phyloP scores from a whole-genome alignment of 1,139 yeast genomes.

The Taiozyma onychis region DNA sequence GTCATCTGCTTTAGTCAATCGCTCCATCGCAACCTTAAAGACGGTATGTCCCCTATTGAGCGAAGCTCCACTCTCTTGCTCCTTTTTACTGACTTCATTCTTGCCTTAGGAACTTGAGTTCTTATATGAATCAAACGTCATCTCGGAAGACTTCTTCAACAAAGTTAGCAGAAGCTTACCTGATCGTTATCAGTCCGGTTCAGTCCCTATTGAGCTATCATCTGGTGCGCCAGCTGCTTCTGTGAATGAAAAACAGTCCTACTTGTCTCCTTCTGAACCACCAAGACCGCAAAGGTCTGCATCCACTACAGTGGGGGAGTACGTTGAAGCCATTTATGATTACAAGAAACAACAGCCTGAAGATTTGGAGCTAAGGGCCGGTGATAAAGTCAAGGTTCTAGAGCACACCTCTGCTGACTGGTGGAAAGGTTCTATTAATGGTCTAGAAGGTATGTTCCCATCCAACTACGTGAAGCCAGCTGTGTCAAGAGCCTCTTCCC shows the following conservation, averaged over 20 bases:
- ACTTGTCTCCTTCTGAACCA: neutral
- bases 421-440: conserved; percentile 76
- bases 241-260: neutral
- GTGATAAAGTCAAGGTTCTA: conserved; percentile 61
- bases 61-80: neutral
- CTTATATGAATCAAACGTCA: conserved; percentile 69
- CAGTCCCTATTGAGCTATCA: conserved; percentile 31
- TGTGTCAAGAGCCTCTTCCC: conserved; percentile 2
- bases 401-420: conserved; percentile 83
- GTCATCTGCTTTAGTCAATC: conserved; percentile 62
- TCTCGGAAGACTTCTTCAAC: conserved; percentile 51
- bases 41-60: conserved; percentile 41
- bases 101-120: conserved; percentile 65
- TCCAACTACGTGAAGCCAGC: conserved; percentile 68
- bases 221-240: neutral
- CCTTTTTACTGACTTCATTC: neutral
- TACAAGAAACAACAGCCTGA: conserved; percentile 65
- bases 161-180: conserved; percentile 55
- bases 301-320: conserved; percentile 25
- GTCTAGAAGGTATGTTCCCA: conserved; percentile 79
- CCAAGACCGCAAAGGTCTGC: neutral
- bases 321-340: conserved; percentile 66
- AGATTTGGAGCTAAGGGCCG: conserved; percentile 60
- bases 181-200: conserved; percentile 47
- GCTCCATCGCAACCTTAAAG: conserved; percentile 64